Percentiles rank a stretch among this genome's conserved stretches.
These are phyloP conservation scores for Thalassiosira exigua DNA, from an alignment of 352 stramenopile species.

Conservation along the genomic window DNA sequence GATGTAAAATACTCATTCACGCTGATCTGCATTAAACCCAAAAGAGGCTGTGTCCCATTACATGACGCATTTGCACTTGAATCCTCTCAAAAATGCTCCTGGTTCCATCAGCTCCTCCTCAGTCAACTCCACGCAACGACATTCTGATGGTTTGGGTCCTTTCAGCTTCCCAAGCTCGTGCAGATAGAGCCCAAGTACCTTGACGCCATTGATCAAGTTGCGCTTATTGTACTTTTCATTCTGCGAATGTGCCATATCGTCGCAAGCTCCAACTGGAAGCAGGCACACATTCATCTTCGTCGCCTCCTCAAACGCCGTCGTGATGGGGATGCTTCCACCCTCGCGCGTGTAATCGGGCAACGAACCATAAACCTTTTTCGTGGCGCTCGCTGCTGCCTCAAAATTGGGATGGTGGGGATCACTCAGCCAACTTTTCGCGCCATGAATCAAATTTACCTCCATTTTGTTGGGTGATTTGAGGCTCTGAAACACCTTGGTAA, in stretches of 20 bases:
- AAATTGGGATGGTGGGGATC: conserved; percentile 83
- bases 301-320: conserved; percentile 75
- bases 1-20: too few relatives aligned
- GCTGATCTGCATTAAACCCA: too few relatives aligned
- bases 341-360: conserved; percentile 81
- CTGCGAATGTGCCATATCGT: conserved; percentile 85
- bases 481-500: conserved; percentile 70
- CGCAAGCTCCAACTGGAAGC: conserved; percentile 79
- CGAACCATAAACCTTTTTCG: conserved; percentile 72
- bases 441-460: conserved; percentile 68
- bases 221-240: conserved; percentile 85
- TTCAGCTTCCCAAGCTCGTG: conserved; percentile 78
- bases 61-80: conserved; percentile 84
- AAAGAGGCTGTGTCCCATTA: too few relatives aligned
- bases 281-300: conserved; percentile 84
- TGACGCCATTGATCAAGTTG: conserved; percentile 53
- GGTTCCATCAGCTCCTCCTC: conserved; percentile 79
- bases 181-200: conserved; percentile 80
- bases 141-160: conserved; percentile 73
- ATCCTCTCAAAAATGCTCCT: conserved; percentile 76
- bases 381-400: conserved; percentile 66
- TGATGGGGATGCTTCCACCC: conserved; percentile 83
- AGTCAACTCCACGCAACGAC: conserved; percentile 75
- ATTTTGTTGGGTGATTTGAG: conserved; percentile 73
- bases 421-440: conserved; percentile 74